Percentiles rank a stretch among this genome's conserved stretches.
phyloP scores from a whole-genome alignment of 2,329 filamentous ascomycete genomes.

The Hirsutella rhossiliensis region DNA sequence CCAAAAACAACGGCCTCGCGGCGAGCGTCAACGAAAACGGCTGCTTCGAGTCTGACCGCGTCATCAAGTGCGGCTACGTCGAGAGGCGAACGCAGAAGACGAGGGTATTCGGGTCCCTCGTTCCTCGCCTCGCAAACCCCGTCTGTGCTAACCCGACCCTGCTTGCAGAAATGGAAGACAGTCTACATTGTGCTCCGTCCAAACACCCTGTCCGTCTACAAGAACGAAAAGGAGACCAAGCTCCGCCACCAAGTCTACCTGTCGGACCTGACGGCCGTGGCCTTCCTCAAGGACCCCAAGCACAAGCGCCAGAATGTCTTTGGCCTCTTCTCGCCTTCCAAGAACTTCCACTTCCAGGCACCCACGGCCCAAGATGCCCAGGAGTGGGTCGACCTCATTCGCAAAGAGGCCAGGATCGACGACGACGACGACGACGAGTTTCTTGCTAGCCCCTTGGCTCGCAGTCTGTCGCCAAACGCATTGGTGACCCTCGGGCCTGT shows the following conservation, averaged over 20 bases:
- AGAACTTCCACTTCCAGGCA: slow-evolving; percentile 86
- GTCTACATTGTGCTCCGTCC: slow-evolving; percentile 84
- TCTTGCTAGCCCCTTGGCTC: slow-evolving; percentile 51
- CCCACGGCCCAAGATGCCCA: slow-evolving; percentile 60
- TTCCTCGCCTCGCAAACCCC: background rate
- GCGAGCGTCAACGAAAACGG: slow-evolving; percentile 81
- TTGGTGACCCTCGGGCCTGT: slow-evolving; percentile 2
- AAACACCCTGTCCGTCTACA: slow-evolving; percentile 85
- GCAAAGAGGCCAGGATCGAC: slow-evolving; percentile 69
- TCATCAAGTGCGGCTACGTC: slow-evolving; percentile 79
- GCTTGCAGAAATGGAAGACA: slow-evolving; percentile 77
- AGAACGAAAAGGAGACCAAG: slow-evolving; percentile 79
- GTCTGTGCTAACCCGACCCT: slow-evolving; percentile 8
- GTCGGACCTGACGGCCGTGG: slow-evolving; percentile 82
- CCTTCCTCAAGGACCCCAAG: slow-evolving; percentile 79
- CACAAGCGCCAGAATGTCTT: slow-evolving; percentile 80
- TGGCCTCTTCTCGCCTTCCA: slow-evolving; percentile 79
- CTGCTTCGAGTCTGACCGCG: slow-evolving; percentile 89
- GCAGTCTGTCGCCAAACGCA: slow-evolving; percentile 27
- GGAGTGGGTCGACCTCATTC: slow-evolving; percentile 77
- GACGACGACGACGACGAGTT: slow-evolving; percentile 81
- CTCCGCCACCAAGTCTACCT: slow-evolving; percentile 80
- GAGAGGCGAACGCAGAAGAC: slow-evolving; percentile 88
- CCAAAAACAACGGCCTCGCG: slow-evolving; percentile 53
- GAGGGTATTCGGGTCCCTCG: slow-evolving; percentile 47